Evolutionary conservation across 208 protist genomes (phyloP), one percentile per base, ranked within the genome.

Genomic region (Leishmania turanica): DNA sequence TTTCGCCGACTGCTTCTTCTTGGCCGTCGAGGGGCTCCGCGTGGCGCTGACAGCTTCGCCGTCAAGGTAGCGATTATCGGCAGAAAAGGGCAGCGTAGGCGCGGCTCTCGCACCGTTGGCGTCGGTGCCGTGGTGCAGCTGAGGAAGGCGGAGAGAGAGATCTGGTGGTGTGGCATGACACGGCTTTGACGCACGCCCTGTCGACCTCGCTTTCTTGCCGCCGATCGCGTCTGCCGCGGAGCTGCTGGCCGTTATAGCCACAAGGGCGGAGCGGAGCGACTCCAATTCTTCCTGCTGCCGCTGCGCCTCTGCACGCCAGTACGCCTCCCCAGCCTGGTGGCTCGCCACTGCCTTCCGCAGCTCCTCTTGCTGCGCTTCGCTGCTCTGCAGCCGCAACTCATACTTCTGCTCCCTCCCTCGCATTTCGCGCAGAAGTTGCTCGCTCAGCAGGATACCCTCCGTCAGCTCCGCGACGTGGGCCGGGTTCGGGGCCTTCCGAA

Each of bases 401-500:
- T 83, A 80, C 37, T 24, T 58, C n/a, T 60, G 31, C 51, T 89
- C 85, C 6, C 82, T 82, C 8, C 1, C 31, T 40, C 78, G 71
- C 82, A 89, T 73, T 74, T 82, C 79, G 11, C 66, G 77, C 58
- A 86, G 56, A 21, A 75, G 66, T 66, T 74, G 75, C 79, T 86
- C 79, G 51, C 79, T 78, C 45, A 81, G 37, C 19, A 81, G 58
- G 24, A 84, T 62, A 49, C 71, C 82, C 27, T 81, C 47, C 69
- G 87, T 81, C 17, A 91, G 76, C 66, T 79, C 80, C 17, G 79
- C 76, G 27, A 91, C 70, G n/a, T 73, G 78, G 58, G 72, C 37
- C 66, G 78, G 83, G 49, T 83, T 68, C 11, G 84, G 84, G 8
- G 84, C 81, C 15, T 37, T 66, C 17, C 51, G 71, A 27, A 92